phyloP scores from a whole-genome alignment of 1,284 basidiomycete genomes.

The Hortiboletus rubellus region DNA sequence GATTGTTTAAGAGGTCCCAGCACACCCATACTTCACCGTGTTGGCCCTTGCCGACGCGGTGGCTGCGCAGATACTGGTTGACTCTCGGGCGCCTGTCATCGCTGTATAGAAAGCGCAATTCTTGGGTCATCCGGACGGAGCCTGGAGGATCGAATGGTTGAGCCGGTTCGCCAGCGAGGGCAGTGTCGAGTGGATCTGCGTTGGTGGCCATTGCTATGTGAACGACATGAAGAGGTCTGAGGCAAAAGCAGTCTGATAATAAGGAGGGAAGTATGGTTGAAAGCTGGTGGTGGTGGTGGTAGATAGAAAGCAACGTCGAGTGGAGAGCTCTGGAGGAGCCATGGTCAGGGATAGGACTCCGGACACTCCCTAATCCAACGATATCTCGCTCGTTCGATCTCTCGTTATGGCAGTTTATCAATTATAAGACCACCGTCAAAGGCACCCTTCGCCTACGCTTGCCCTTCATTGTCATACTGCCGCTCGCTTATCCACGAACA shows the following conservation, averaged over 20 bases:
- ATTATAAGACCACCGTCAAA: constrained; percentile 11
- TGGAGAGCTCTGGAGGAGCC: constrained; percentile 12
- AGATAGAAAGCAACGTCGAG: constrained; percentile 20
- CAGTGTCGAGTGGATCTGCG: constrained; percentile 24
- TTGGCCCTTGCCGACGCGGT: constrained; percentile 75
- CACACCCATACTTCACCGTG: constrained; percentile 82
- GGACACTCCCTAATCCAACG: constrained; percentile 30
- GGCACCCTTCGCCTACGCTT: constrained; percentile 10
- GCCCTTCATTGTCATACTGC: constrained; percentile 6
- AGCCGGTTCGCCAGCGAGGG: constrained; percentile 24
- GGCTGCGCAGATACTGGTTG: constrained; percentile 76
- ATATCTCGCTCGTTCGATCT: constrained; percentile 20
- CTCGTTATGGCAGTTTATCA: constrained; percentile 9
- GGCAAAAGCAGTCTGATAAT: constrained; percentile 5
- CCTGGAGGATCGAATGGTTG: constrained; percentile 46
- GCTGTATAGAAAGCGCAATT: constrained; percentile 41
- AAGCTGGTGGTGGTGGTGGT: constrained; percentile 10
- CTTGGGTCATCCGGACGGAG: constrained; percentile 62
- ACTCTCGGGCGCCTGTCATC: constrained; percentile 52
- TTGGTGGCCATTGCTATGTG: constrained; percentile 27
- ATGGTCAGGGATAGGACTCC: constrained; percentile 23
- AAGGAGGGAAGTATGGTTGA: constrained; percentile 13
- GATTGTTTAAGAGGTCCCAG: constrained; percentile 50
- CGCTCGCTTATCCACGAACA: constrained; percentile 31
- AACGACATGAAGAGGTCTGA: constrained; percentile 28